Percentiles rank a stretch among this genome's conserved stretches.
Evolutionary conservation across 352 stramenopile species (phyloP).

Genomic region (Pythium aphanidermatum): DNA sequence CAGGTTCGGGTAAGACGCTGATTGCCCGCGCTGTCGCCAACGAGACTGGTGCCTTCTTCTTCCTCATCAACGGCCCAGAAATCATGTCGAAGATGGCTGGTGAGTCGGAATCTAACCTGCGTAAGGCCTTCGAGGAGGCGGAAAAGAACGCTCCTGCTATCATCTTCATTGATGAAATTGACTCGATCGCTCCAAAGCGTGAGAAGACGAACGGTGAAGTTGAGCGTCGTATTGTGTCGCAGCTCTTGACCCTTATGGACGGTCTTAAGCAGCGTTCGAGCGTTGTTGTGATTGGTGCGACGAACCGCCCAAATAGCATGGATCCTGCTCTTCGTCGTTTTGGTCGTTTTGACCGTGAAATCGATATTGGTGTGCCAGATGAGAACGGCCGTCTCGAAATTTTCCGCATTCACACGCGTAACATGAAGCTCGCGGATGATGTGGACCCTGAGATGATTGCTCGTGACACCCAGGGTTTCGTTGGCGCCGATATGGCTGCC

Average conservation of each 20-base stretch:
- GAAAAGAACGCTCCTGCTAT: constrained; percentile 99
- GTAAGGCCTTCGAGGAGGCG: constrained; percentile 98
- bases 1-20: constrained; percentile 98
- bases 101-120: constrained; percentile 90
- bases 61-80: constrained; percentile 99
- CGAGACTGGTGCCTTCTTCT: constrained; percentile 99
- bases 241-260: constrained; percentile 99
- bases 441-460: constrained; percentile 98
- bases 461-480: constrained; percentile 98
- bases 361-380: constrained; percentile 99
- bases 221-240: constrained; percentile 97
- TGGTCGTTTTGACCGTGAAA: constrained; percentile 98
- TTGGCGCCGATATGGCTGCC: constrained; percentile 98
- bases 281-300: constrained; percentile 99
- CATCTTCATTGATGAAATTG: constrained; percentile 99
- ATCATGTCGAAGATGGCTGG: constrained; percentile 99
- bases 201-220: constrained; percentile 99
- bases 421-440: constrained; percentile 99
- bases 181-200: constrained; percentile 97
- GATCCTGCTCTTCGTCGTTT: constrained; percentile 97
- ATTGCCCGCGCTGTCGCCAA: constrained; percentile 98
- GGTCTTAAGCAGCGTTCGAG: constrained; percentile 89
- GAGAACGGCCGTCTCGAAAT: constrained; percentile 98
- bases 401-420: constrained; percentile 99
- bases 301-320: constrained; percentile 99